phyloP scores from a whole-genome alignment of 2,329 filamentous ascomycete genomes.

The Aureobasidium sp. region DNA sequence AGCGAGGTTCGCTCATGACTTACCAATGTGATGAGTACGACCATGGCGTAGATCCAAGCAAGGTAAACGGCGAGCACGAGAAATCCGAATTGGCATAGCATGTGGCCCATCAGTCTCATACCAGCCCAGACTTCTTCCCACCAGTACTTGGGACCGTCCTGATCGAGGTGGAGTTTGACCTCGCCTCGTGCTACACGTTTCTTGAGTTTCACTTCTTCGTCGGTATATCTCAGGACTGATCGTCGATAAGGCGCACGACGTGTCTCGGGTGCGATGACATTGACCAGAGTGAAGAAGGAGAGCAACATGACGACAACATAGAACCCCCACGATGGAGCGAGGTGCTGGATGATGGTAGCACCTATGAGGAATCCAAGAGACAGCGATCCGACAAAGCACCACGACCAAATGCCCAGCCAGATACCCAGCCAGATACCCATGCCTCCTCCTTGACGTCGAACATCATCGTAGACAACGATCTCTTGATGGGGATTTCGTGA shows the following conservation, averaged over 20 bases:
- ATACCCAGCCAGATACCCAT: slow-evolving; percentile 72
- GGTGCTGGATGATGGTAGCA: slow-evolving; percentile 55
- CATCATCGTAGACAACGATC: slow-evolving; percentile 56
- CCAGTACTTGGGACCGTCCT: slow-evolving; percentile 67
- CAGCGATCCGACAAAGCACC: slow-evolving; percentile 65
- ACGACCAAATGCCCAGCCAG: slow-evolving; percentile 74
- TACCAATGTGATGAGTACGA: slow-evolving; percentile 63
- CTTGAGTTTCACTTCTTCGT: slow-evolving; percentile 39
- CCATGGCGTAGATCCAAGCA: slow-evolving; percentile 70
- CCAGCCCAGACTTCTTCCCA: slow-evolving; percentile 68
- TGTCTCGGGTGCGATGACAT: slow-evolving; percentile 63
- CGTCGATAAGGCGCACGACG: slow-evolving; percentile 59
- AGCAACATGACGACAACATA: slow-evolving; percentile 63
- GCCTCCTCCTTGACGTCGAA: slow-evolving; percentile 65
- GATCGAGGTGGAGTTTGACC: slow-evolving; percentile 65
- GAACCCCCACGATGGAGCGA: slow-evolving; percentile 65
- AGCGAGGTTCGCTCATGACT: slow-evolving; percentile 17
- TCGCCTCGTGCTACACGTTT: slow-evolving; percentile 60
- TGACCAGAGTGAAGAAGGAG: slow-evolving; percentile 56
- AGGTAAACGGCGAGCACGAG: slow-evolving; percentile 62
- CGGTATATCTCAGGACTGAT: slow-evolving; percentile 56
- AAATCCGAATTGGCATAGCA: slow-evolving; percentile 68
- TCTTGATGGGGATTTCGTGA: slow-evolving; percentile 65
- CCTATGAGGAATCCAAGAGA: slow-evolving; percentile 64
- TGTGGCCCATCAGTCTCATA: slow-evolving; percentile 54